These are phyloP conservation scores for Pythium apleroticum DNA, from an alignment of 352 stramenopile species.

Conservation along the genomic window DNA sequence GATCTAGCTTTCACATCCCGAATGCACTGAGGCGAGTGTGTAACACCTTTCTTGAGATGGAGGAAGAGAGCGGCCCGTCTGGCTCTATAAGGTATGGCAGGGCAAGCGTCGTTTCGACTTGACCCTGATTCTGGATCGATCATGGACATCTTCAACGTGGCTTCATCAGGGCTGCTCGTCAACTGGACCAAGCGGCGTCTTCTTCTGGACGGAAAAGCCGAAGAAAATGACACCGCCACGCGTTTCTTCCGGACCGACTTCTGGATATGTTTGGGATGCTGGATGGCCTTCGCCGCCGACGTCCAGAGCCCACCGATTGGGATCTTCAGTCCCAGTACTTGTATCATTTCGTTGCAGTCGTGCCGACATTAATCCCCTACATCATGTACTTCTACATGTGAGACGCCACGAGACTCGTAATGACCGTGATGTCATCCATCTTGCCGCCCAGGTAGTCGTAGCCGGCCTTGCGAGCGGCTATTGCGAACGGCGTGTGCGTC, in stretches of 20 bases:
- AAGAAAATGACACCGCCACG: background rate
- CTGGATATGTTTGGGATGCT: background rate
- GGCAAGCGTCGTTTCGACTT: background rate
- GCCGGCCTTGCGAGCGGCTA: conserved; percentile 65
- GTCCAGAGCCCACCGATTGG: background rate
- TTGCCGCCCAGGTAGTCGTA: conserved; percentile 86
- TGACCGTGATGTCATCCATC: conserved; percentile 91
- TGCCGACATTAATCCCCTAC: background rate
- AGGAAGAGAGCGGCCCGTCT: background rate
- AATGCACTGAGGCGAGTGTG: too few relatives aligned
- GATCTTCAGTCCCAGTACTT: background rate
- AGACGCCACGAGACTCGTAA: conserved; percentile 69
- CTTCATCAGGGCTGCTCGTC: background rate
- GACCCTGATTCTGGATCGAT: background rate
- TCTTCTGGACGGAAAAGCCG: background rate
- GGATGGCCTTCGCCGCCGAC: background rate
- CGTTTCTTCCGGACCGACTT: background rate
- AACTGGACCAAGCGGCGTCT: background rate
- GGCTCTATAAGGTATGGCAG: background rate
- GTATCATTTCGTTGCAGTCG: background rate
- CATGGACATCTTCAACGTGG: background rate
- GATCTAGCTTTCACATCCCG: too few relatives aligned
- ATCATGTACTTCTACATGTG: background rate
- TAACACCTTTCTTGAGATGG: background rate
- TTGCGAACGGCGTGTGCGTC: conserved; percentile 73